Conservation (phyloP, 2,329 filamentous ascomycete genomes). For the Trichocomaceae sp. region DNA sequence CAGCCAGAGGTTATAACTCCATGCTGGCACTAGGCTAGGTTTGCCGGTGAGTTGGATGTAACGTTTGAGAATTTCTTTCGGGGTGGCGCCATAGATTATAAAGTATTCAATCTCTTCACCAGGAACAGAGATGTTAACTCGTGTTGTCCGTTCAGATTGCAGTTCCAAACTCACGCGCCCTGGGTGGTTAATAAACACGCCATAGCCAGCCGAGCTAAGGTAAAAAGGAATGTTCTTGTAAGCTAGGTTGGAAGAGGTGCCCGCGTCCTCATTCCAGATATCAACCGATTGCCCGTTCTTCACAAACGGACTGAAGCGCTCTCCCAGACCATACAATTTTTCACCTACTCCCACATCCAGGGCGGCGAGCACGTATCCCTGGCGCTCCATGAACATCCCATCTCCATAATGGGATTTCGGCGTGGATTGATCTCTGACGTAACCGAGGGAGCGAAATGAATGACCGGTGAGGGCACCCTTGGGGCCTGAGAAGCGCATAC, state of each 20-base stretch:
- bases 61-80: conserved; percentile 62
- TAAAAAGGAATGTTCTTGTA: too few relatives aligned
- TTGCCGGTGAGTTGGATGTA: conserved; percentile 64
- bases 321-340: conserved; percentile 66
- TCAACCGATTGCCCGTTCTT: conserved; percentile 66
- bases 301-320: conserved; percentile 69
- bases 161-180: too few relatives aligned
- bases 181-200: conserved; percentile 53
- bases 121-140: conserved; percentile 63
- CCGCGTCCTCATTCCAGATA: conserved; percentile 52
- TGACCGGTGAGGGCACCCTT: conserved; percentile 30
- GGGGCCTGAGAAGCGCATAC: conserved; percentile 22
- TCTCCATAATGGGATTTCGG: conserved; percentile 26
- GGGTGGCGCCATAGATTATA: conserved; percentile 63
- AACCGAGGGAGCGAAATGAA: conserved; percentile 34
- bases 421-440: conserved; percentile 29
- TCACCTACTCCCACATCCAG: conserved; percentile 47
- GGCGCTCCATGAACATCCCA: conserved; percentile 31
- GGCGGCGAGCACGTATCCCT: conserved; percentile 35
- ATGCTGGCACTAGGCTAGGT: conserved; percentile 59
- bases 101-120: conserved; percentile 68
- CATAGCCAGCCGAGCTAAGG: too few relatives aligned
- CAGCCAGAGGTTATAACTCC: conserved; percentile 72
- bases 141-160: conserved; percentile 59
- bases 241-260: too few relatives aligned